Conservation (phyloP, 179 eudicot genomes). For the Heliamphora pulchella region DNA sequence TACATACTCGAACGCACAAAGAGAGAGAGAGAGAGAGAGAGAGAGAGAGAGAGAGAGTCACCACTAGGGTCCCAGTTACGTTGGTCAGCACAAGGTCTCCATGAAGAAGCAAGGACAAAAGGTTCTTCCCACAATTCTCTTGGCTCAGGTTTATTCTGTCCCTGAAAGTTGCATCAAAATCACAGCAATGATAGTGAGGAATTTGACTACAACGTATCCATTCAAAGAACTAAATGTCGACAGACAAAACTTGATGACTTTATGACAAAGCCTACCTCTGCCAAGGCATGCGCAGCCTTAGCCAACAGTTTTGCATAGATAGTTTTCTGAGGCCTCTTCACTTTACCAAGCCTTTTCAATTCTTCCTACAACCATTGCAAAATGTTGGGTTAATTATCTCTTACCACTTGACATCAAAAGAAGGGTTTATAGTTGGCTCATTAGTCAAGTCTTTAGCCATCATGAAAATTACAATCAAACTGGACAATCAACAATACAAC, state of each 20-base stretch:
- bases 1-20: too few relatives aligned
- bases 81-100: conserved; percentile 90
- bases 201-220: not conserved
- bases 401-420: too few relatives aligned
- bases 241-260: not conserved
- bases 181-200: not conserved
- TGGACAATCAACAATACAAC: too few relatives aligned
- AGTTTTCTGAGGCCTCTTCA: conserved; percentile 79
- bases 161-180: conserved; percentile 29
- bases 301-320: conserved; percentile 74
- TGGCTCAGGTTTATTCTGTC: conserved; percentile 77
- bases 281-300: conserved; percentile 92
- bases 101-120: conserved; percentile 61
- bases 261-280: conserved; percentile 54
- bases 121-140: conserved; percentile 95
- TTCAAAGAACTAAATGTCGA: not conserved
- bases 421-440: too few relatives aligned
- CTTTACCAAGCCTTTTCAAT: conserved; percentile 45
- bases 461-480: too few relatives aligned
- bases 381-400: too few relatives aligned
- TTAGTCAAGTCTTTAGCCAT: too few relatives aligned
- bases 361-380: conserved; percentile 54
- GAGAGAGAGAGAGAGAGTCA: conserved; percentile 23
- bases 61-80: conserved; percentile 84
- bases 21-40: not conserved